These are phyloP conservation scores for Physcia stellaris DNA, from an alignment of 495 filamentous ascomycete species.

Conservation along the genomic window DNA sequence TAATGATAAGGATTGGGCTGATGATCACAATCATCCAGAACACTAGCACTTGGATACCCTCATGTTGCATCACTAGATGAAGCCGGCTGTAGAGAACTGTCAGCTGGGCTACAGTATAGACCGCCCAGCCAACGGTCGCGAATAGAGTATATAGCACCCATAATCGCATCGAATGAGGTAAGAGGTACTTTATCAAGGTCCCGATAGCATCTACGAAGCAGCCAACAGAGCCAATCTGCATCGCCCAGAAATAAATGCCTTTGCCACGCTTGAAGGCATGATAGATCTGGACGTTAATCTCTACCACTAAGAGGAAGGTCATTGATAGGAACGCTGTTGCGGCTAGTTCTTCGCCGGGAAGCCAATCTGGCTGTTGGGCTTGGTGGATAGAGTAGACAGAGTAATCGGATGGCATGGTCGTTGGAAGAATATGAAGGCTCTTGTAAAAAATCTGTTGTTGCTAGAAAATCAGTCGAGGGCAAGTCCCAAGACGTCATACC, in stretches of 20 bases:
- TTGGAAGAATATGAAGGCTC: too few species aligned
- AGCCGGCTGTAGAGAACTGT: constrained; percentile 29
- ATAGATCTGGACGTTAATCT: constrained; percentile 26
- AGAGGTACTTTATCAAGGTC: constrained; percentile 21
- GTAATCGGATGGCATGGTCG: not conserved
- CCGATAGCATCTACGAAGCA: constrained; percentile 17
- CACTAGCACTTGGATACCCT: constrained; percentile 14
- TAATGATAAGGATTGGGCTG: constrained; percentile 19
- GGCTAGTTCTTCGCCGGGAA: constrained; percentile 5
- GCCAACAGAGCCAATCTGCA: constrained; percentile 20
- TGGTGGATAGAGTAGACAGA: not conserved
- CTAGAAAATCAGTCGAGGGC: too few species aligned
- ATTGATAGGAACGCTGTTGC: constrained; percentile 21
- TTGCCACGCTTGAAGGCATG: constrained; percentile 24
- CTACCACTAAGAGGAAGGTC: constrained; percentile 25
- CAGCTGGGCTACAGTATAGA: constrained; percentile 30
- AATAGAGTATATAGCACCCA: constrained; percentile 18
- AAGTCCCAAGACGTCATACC: too few species aligned
- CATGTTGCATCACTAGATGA: constrained; percentile 21
- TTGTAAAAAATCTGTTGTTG: too few species aligned
- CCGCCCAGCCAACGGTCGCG: constrained; percentile 19
- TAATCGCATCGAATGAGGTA: constrained; percentile 17
- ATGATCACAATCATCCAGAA: constrained; percentile 24
- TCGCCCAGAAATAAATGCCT: constrained; percentile 34
- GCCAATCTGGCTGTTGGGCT: not conserved